Percentiles rank a stretch among this genome's conserved stretches.
Conservation (phyloP, 805 yeast species). For the Myxozyma mucilagina region DNA sequence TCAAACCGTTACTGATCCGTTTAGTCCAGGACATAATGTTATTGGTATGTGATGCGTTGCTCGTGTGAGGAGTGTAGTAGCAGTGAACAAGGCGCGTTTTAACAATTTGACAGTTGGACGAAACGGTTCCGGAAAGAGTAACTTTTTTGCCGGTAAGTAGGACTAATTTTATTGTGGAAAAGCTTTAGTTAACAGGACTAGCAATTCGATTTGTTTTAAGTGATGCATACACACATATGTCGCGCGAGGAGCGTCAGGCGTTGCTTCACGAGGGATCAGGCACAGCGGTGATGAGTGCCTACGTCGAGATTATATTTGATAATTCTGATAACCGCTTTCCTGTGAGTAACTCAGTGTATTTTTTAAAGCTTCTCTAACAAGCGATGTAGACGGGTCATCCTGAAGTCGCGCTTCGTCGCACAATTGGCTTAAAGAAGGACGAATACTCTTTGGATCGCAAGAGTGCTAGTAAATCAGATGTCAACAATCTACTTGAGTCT, state of each 20-base stretch:
- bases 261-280: constrained; percentile 83
- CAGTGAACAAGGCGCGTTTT: not conserved
- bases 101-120: constrained; percentile 56
- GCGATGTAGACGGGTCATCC: constrained; percentile 50
- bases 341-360: not conserved
- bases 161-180: not conserved
- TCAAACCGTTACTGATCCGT: constrained; percentile 69
- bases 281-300: constrained; percentile 82
- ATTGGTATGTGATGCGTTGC: constrained; percentile 45
- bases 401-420: constrained; percentile 76
- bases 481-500: constrained; percentile 78
- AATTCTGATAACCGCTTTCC: constrained; percentile 77
- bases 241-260: constrained; percentile 81
- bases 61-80: not conserved
- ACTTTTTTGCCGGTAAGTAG: constrained; percentile 65
- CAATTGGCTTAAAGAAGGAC: constrained; percentile 90
- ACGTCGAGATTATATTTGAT: constrained; percentile 85
- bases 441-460: constrained; percentile 83
- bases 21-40: constrained; percentile 83
- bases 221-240: constrained; percentile 83
- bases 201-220: constrained; percentile 91
- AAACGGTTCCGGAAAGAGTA: constrained; percentile 96
- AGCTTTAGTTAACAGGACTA: not conserved
- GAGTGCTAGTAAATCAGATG: constrained; percentile 68
- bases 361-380: not conserved